Evolutionary conservation across 2,329 filamentous ascomycete species (phyloP).

Genomic region (Calonectria henricotiae): DNA sequence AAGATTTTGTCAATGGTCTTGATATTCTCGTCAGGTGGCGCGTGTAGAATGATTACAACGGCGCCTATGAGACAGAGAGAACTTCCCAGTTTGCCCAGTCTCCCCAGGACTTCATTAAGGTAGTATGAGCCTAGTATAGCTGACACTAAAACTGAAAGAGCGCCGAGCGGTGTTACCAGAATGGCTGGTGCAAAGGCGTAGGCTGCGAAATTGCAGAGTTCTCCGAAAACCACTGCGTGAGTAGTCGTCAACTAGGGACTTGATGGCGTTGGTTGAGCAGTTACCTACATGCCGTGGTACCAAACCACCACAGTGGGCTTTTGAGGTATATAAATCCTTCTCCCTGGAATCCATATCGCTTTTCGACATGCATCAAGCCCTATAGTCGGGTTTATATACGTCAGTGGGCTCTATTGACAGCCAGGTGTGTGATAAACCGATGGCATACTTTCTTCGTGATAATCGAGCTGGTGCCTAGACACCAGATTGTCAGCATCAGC

Average conservation of each 20-base stretch:
- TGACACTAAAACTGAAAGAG: slow-evolving; percentile 14
- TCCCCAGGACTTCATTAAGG: slow-evolving; percentile 4
- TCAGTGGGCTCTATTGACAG: not conserved
- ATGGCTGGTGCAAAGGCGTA: slow-evolving; percentile 33
- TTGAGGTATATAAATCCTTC: slow-evolving; percentile 14
- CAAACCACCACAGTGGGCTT: slow-evolving; percentile 27
- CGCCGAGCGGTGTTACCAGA: slow-evolving; percentile 31
- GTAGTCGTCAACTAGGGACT: not conserved
- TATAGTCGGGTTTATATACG: not conserved
- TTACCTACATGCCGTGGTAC: slow-evolving; percentile 18
- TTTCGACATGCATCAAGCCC: slow-evolving; percentile 5
- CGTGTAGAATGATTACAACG: slow-evolving; percentile 24
- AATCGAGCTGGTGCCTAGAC: slow-evolving; percentile 13
- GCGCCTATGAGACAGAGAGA: slow-evolving; percentile 18
- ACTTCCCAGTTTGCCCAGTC: slow-evolving; percentile 23
- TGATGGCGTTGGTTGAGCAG: no score
- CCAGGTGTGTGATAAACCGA: not conserved
- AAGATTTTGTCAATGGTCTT: slow-evolving; percentile 26
- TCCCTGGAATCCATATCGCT: not conserved
- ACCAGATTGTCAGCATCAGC: not conserved
- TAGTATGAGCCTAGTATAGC: slow-evolving; percentile 23
- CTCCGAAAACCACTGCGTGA: slow-evolving; percentile 19
- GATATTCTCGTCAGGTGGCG: slow-evolving; percentile 26
- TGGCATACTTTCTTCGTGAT: slow-evolving; percentile 21
- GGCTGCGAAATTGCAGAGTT: slow-evolving; percentile 30